Conservation (phyloP, 371 early-diverging fungal genomes). For the Ordospora pajunii region DNA sequence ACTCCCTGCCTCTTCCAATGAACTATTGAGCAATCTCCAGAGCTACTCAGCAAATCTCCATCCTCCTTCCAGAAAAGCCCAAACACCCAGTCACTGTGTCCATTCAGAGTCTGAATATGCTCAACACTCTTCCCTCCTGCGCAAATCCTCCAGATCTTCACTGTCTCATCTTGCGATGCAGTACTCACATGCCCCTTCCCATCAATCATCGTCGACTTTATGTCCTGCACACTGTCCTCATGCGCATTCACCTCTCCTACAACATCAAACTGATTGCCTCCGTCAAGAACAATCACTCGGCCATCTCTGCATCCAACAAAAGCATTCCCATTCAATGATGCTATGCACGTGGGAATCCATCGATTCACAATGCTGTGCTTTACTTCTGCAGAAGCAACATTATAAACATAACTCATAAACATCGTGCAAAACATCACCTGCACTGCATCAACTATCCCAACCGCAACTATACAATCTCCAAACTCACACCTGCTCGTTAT, state of each 20-base stretch:
- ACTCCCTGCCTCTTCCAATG: slow-evolving; percentile 21
- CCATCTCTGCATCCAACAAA: slow-evolving; percentile 27
- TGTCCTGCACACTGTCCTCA: slow-evolving; percentile 34
- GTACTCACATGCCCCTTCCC: slow-evolving; percentile 12
- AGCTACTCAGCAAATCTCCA: slow-evolving; percentile 21
- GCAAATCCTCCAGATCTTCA: slow-evolving; percentile 40
- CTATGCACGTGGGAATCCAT: slow-evolving; percentile 1
- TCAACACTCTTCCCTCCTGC: neutral
- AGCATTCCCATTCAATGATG: neutral
- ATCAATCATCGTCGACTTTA: neutral
- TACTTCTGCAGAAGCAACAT: neutral
- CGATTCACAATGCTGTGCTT: neutral
- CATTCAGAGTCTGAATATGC: slow-evolving; percentile 38
- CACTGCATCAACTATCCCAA: neutral
- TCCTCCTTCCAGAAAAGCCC: slow-evolving; percentile 31
- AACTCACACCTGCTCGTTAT: neutral
- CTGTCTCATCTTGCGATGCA: slow-evolving; percentile 37
- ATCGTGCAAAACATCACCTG: slow-evolving; percentile 2
- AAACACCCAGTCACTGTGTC: slow-evolving; percentile 50
- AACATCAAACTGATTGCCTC: neutral
- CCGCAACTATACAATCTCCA: neutral
- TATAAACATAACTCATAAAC: neutral
- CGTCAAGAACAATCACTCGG: neutral
- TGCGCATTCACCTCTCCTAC: slow-evolving; percentile 17
- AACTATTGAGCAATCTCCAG: slow-evolving; percentile 41